These are phyloP conservation scores for Phytophthora constricta DNA, from an alignment of 352 stramenopile species.

Conservation along the genomic window DNA sequence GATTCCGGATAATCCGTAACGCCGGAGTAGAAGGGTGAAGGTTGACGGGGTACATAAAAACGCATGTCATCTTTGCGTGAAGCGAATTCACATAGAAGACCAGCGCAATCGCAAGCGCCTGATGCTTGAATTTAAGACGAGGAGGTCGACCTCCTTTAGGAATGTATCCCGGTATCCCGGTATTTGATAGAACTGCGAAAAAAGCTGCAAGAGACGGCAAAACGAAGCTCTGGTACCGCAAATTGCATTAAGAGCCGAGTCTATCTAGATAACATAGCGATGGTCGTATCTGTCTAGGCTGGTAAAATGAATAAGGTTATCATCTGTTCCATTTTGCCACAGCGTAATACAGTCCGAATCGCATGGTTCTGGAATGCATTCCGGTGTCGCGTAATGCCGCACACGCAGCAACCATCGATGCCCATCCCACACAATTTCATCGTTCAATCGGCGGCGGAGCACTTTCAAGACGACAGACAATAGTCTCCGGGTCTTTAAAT, in stretches of 20 bases:
- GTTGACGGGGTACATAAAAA: no score
- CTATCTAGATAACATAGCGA: not conserved
- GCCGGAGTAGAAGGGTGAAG: no score
- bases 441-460: no score
- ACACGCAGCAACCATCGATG: not conserved
- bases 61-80: not conserved
- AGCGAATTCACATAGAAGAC: slow-evolving; percentile 22
- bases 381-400: not conserved
- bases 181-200: not conserved
- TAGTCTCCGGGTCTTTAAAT: no score
- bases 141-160: slow-evolving; percentile 9
- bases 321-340: not conserved
- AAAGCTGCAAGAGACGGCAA: not conserved
- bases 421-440: not conserved
- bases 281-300: not conserved
- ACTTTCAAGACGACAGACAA: no score
- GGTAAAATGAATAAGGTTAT: not conserved
- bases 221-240: not conserved
- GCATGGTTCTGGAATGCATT: not conserved
- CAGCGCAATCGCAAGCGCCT: slow-evolving; percentile 11
- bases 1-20: no score
- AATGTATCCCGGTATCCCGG: not conserved
- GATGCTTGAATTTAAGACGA: slow-evolving; percentile 11
- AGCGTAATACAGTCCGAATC: not conserved
- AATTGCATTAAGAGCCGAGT: not conserved